These are phyloP conservation scores for Jacaranda copaia DNA, from an alignment of 257 asterid species.

Conservation along the genomic window DNA sequence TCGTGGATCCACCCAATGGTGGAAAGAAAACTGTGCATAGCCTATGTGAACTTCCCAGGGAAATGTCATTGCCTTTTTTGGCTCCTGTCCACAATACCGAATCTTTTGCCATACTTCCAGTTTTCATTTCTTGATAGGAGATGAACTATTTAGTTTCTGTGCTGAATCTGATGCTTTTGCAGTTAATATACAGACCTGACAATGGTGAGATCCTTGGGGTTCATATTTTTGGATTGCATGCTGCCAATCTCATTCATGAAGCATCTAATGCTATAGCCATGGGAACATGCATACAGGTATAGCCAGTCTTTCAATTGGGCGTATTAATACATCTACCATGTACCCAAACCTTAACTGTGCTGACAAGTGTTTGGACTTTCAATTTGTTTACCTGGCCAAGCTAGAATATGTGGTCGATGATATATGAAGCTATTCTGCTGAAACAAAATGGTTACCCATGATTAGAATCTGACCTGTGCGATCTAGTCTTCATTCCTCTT, in stretches of 20 bases:
- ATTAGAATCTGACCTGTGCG: neutral
- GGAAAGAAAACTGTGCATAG: neutral
- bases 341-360: neutral
- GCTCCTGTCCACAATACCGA: conserved; percentile 10
- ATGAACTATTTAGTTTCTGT: conserved; percentile 16
- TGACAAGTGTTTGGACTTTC: neutral
- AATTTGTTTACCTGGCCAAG: neutral
- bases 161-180: conserved; percentile 50
- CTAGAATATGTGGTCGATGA: neutral
- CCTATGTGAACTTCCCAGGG: neutral
- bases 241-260: conserved; percentile 97
- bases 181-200: conserved; percentile 90
- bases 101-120: neutral
- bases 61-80: neutral
- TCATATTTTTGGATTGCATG: conserved; percentile 90
- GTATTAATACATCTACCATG: neutral
- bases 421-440: neutral
- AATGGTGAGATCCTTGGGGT: conserved; percentile 95
- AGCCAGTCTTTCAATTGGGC: neutral
- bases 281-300: conserved; percentile 90
- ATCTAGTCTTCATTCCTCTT: too few species aligned
- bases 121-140: conserved; percentile 4
- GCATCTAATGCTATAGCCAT: conserved; percentile 89
- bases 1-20: neutral
- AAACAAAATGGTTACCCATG: neutral